A percentile compares a stretch with the other conserved stretches of the same genome.
These are phyloP conservation scores for Thielaviopsis ethacetica DNA, from an alignment of 2,329 filamentous ascomycete genomes.

Conservation along the genomic window DNA sequence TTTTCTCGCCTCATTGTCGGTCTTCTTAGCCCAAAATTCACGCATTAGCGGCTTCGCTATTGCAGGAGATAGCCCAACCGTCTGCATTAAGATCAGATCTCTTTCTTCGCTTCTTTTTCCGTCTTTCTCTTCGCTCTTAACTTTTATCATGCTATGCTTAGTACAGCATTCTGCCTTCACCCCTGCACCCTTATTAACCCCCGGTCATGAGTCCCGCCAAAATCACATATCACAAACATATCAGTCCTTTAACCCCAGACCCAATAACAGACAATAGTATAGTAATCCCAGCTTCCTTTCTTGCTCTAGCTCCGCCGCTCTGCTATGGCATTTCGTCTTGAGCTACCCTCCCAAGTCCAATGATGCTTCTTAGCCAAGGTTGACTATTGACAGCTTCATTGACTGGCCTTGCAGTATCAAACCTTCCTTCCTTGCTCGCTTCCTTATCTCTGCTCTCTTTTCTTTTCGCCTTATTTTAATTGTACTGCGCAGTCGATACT, in stretches of 20 bases:
- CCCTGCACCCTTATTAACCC: no score
- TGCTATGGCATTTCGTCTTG: neutral
- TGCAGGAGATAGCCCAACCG: no score
- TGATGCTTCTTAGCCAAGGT: neutral
- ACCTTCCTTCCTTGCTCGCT: no score
- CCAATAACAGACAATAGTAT: neutral
- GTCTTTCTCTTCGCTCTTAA: neutral
- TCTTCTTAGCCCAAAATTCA: neutral
- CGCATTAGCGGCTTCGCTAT: no score
- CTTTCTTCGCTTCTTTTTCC: neutral
- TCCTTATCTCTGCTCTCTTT: neutral
- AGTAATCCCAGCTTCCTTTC: neutral
- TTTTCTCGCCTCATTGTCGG: neutral
- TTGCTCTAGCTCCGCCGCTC: neutral
- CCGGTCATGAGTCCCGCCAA: no score
- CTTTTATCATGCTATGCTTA: no score
- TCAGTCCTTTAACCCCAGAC: neutral
- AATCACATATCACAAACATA: neutral
- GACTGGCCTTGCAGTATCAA: no score
- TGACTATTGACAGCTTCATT: neutral
- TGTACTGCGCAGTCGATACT: no score
- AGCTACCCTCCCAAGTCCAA: neutral
- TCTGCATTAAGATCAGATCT: no score
- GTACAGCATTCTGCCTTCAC: no score
- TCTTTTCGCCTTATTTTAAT: no score